Evolutionary conservation across 805 yeast genomes (phyloP), one percentile per base, ranked within the genome.

Genomic region (Ogataea sp.): DNA sequence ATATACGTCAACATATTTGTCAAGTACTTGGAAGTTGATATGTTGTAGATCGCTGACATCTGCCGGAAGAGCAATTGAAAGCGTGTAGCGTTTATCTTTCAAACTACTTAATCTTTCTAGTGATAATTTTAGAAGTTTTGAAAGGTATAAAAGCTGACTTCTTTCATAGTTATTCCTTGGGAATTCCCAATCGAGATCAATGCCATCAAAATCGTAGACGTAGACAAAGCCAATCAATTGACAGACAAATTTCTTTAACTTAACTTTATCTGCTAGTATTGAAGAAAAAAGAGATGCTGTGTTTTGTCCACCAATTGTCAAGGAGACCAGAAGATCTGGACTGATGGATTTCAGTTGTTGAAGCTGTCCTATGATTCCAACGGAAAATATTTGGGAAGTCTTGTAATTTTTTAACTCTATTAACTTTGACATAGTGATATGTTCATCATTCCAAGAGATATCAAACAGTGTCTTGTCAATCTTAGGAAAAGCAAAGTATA

Each of bases 151-250:
- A n/a, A n/a, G 71, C 62, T 44, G 76, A 68, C 29, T 57, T 52
- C 0, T 49, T 43, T 83, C 79, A 1, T 55, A 51, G 3, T 53
- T 50, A 32, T 56, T 65, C 7, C 58, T 54, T 0, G 96, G 96
- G 51, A 79, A 90, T 59, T 90, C 98, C 96, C 96, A 90, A 61
- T 90, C 98, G 23, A 90, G 62, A 58, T 93, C 97, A 34, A 90
- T 64, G 0, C 98, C 97, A 56, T 93, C 97, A 52, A 93, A 79
- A 0, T 83, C 80, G 53, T 75, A 73, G 33, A 67, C 59, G 2
- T 58, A 40, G 55, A 86, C 65, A 20, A 73, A 57, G 0, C 59
- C 55, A 1, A 74, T 64, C 1, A 78, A 62, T 1, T 81, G 66
- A 1, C 52, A 37, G 2, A 78, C 71, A 55, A 89, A 85, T 0